Percentiles rank a stretch among this genome's conserved stretches.
Evolutionary conservation across 2,329 filamentous ascomycete genomes (phyloP).

Genomic region (Ophiostoma pallidulum): DNA sequence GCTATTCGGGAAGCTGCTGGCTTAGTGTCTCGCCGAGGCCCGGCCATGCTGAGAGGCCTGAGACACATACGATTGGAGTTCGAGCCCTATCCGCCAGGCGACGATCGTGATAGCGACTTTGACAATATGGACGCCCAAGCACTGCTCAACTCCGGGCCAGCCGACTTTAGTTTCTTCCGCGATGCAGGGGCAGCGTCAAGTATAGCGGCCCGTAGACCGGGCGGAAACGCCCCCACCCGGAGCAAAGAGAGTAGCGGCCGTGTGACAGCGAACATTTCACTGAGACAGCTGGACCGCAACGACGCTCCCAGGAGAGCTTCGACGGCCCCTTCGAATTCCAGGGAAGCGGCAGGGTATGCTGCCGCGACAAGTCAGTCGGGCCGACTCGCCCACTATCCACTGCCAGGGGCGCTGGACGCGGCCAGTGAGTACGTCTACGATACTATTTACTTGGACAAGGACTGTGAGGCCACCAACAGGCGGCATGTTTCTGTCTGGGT

Average conservation of each 20-base stretch:
- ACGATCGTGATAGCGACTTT: constrained; percentile 20
- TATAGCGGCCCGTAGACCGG: neutral
- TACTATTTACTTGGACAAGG: constrained; percentile 21
- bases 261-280: too few relatives aligned
- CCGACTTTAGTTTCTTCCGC: constrained; percentile 40
- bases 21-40: constrained; percentile 25
- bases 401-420: neutral
- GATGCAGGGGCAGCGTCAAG: constrained; percentile 7
- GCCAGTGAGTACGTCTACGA: constrained; percentile 18
- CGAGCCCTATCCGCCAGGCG: constrained; percentile 30
- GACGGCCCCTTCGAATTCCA: neutral
- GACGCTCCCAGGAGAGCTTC: too few relatives aligned
- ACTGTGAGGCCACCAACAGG: constrained; percentile 7
- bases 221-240: neutral
- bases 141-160: constrained; percentile 29
- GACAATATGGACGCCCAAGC: constrained; percentile 32
- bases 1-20: constrained; percentile 28
- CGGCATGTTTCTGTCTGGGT: constrained; percentile 38
- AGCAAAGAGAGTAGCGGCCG: neutral
- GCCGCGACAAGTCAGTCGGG: neutral
- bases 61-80: constrained; percentile 47
- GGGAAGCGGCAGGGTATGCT: neutral
- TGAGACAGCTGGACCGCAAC: too few relatives aligned
- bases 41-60: constrained; percentile 40
- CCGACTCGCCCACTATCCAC: constrained; percentile 12